A percentile compares a stretch with the other conserved stretches of the same genome.
Conservation (phyloP, 345 rosid species). For the Corymbia maculata region DNA sequence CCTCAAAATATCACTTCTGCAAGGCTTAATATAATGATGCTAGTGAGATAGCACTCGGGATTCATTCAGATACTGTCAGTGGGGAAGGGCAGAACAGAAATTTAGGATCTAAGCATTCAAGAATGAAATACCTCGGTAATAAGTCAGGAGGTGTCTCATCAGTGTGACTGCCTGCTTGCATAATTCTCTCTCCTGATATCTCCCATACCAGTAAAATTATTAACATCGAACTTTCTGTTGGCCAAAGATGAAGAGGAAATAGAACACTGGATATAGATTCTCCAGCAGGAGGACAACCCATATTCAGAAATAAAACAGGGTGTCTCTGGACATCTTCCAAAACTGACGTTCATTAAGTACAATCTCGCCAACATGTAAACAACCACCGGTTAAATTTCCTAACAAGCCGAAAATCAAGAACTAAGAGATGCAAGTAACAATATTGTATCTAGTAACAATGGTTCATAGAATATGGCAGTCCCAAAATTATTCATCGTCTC, state of each 20-base stretch:
- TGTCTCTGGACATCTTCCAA: not conserved
- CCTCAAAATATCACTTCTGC: not conserved
- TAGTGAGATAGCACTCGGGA: not conserved
- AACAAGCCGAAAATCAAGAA: not conserved
- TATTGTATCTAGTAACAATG: not conserved
- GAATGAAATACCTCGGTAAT: not conserved
- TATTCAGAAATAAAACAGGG: not conserved
- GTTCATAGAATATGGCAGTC: not conserved
- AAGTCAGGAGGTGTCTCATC: not conserved
- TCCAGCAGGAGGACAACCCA: not conserved
- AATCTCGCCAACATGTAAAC: not conserved
- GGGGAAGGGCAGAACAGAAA: not conserved
- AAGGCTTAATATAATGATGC: not conserved
- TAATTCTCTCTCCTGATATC: not conserved
- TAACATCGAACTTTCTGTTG: not conserved
- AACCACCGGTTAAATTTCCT: not conserved
- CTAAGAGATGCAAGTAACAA: not conserved
- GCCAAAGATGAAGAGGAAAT: not conserved
- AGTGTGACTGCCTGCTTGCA: not conserved
- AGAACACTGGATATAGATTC: not conserved
- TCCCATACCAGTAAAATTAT: not conserved
- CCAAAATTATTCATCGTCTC: not conserved
- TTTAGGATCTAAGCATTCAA: not conserved
- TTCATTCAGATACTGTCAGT: not conserved
- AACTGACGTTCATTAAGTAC: not conserved